Evolutionary conservation across 305 asterid species (phyloP).

Genomic region (Fraxinus nigra): DNA sequence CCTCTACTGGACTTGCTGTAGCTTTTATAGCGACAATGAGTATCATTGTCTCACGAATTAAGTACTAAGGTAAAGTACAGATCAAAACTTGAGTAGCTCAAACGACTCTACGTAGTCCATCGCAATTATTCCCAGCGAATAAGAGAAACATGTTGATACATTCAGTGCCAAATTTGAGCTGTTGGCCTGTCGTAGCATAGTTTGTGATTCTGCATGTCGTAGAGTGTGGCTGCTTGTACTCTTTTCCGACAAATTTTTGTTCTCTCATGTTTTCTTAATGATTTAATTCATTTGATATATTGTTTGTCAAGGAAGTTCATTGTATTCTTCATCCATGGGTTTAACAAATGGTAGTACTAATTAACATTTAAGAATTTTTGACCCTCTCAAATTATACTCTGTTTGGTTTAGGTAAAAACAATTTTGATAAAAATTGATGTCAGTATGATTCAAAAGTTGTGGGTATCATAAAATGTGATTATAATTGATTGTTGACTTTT

Average conservation of each 20-base stretch:
- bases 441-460: too few species aligned
- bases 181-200: neutral
- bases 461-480: neutral
- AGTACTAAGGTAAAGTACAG: neutral
- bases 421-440: neutral
- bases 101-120: neutral
- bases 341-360: neutral
- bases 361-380: neutral
- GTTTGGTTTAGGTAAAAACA: neutral
- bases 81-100: neutral
- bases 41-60: slow-evolving; percentile 5
- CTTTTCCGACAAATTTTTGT: neutral
- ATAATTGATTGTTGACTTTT: too few species aligned
- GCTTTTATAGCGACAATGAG: slow-evolving; percentile 12
- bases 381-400: neutral
- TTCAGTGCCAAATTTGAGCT: neutral
- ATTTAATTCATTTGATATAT: neutral
- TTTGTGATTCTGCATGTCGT: neutral
- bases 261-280: neutral
- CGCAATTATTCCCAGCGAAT: neutral
- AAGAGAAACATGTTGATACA: neutral
- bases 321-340: neutral
- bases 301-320: neutral
- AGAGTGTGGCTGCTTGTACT: neutral
- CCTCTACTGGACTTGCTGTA: slow-evolving; percentile 83